Evolutionary conservation across 106 monocot species (phyloP).

Genomic region (Acanthochlamys bracteata): DNA sequence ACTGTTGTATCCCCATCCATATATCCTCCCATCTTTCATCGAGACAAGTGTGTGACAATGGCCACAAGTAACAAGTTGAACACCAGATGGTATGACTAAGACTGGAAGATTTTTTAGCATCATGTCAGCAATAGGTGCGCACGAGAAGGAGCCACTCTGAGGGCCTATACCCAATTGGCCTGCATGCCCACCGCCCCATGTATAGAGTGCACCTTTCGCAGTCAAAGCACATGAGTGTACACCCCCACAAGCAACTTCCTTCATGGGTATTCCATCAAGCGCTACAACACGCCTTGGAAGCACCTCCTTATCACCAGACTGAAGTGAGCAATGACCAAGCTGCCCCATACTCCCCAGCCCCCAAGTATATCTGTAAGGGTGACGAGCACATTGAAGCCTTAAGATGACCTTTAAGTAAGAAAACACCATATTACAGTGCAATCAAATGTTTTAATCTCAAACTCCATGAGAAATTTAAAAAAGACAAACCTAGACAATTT

Average conservation of each 20-base stretch:
- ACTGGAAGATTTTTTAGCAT: slow-evolving; percentile 67
- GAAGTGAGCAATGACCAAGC: slow-evolving; percentile 91
- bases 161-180: slow-evolving; percentile 83
- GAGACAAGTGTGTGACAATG: slow-evolving; percentile 90
- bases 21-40: slow-evolving; percentile 77
- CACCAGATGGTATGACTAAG: slow-evolving; percentile 56
- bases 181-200: slow-evolving; percentile 90
- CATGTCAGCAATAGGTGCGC: slow-evolving; percentile 43
- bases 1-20: slow-evolving; percentile 96
- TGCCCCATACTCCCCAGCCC: slow-evolving; percentile 89
- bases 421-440: background rate
- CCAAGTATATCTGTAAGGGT: slow-evolving; percentile 80
- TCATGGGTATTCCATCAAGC: slow-evolving; percentile 53
- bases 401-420: background rate
- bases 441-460: too few species aligned
- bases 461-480: too few species aligned
- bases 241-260: slow-evolving; percentile 79
- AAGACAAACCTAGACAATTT: too few species aligned
- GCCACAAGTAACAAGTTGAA: slow-evolving; percentile 69
- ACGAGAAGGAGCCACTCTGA: slow-evolving; percentile 51
- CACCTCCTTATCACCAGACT: slow-evolving; percentile 70
- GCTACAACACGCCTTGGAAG: slow-evolving; percentile 76
- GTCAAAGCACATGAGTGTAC: slow-evolving; percentile 84
- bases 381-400: background rate
- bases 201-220: slow-evolving; percentile 62